Conservation (phyloP, 1,284 basidiomycete species). For the Ganoderma multipileum region DNA sequence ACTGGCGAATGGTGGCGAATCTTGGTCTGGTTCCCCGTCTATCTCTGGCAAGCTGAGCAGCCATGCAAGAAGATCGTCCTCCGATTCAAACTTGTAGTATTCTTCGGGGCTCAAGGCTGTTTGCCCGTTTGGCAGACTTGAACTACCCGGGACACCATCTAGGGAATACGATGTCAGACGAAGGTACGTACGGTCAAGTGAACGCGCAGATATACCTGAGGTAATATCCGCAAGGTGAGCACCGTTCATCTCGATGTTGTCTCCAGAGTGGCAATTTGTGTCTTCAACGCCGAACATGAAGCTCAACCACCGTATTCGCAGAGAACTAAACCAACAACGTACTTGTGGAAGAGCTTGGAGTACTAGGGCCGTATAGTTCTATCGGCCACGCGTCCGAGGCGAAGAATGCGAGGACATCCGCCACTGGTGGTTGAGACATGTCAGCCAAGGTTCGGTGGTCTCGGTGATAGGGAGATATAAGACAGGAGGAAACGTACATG, state of each 20-base stretch:
- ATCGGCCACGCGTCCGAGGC: neutral
- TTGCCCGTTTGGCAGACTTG: neutral
- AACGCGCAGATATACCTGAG: neutral
- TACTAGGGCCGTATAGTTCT: neutral
- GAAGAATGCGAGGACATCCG: neutral
- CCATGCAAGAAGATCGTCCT: neutral
- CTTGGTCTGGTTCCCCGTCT: neutral
- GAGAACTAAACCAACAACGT: neutral
- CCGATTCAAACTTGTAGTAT: neutral
- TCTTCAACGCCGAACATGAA: neutral
- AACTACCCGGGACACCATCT: neutral
- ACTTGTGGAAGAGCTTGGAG: neutral
- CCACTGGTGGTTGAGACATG: slow-evolving; percentile 4
- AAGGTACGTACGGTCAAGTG: neutral
- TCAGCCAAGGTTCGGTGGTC: neutral
- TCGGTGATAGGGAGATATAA: neutral
- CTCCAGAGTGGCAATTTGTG: neutral
- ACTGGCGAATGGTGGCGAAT: neutral
- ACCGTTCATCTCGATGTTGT: neutral
- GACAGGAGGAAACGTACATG: neutral
- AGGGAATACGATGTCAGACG: neutral
- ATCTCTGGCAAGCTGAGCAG: neutral
- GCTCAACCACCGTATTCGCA: neutral
- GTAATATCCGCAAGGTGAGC: neutral
- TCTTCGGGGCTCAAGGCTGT: neutral